phyloP scores from a whole-genome alignment of 306 rosid species.

The Carpinus fangiana region DNA sequence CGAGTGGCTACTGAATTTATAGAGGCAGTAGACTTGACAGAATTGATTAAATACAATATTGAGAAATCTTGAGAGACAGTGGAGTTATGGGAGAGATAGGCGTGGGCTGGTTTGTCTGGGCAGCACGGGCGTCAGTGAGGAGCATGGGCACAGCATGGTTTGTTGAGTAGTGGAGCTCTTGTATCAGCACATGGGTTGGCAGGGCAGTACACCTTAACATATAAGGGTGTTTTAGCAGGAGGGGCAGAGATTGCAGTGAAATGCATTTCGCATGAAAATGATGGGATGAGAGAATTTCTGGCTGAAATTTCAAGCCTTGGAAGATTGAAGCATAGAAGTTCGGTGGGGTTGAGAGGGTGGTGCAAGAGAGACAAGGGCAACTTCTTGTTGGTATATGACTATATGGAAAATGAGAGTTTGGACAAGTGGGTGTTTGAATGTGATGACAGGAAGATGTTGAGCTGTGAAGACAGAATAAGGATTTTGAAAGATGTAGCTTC shows the following conservation, averaged over 20 bases:
- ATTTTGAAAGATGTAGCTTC: conserved; percentile 73
- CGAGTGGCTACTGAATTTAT: too few relatives aligned
- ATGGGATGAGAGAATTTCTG: conserved; percentile 74
- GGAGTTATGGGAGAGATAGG: too few relatives aligned
- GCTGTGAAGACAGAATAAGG: conserved; percentile 51
- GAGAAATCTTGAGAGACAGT: too few relatives aligned
- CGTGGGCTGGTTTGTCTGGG: too few relatives aligned
- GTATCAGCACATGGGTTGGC: too few relatives aligned
- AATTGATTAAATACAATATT: too few relatives aligned
- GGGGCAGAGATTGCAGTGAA: conserved; percentile 74
- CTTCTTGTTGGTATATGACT: conserved; percentile 73
- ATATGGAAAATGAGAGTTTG: conserved; percentile 86
- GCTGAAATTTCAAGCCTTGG: conserved; percentile 87
- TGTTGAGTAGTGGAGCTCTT: too few relatives aligned
- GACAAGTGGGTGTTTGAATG: conserved; percentile 64
- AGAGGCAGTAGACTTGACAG: too few relatives aligned
- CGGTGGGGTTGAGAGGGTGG: conserved; percentile 84
- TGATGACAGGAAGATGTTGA: conserved; percentile 48
- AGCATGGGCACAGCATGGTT: too few relatives aligned
- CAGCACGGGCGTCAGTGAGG: too few relatives aligned
- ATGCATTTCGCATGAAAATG: conserved; percentile 64
- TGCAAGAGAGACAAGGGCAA: conserved; percentile 65
- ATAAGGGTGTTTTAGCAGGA: conserved; percentile 56
- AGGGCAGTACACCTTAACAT: too few relatives aligned
- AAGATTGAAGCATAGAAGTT: conserved; percentile 70